Evolutionary conservation across 495 filamentous ascomycete genomes (phyloP), one percentile per base, ranked within the genome.

Genomic region (Baudoinia panamericana): DNA sequence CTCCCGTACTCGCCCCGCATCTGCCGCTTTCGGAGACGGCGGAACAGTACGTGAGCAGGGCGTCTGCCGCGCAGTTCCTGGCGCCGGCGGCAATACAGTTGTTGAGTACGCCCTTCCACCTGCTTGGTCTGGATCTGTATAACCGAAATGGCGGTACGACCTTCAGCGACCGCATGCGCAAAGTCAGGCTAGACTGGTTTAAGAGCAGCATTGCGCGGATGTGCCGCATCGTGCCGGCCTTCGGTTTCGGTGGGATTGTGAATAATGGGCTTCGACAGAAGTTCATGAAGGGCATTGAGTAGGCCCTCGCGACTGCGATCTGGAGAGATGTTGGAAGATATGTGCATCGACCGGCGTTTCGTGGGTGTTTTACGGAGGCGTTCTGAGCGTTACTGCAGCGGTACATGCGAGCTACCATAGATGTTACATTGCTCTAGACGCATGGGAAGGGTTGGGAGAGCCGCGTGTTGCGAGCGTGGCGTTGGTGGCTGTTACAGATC

Each of bases 151-250:
- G 50, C 31, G 41, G 39, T 13, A 40, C 72, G 13, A 55, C 48
- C 3, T 75, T 69, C 67, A 56, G 60, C 30, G 74, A 80, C 4
- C 67, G 88, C 28, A 68, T 68, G 61, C 48, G 60, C 12, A 70
- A 73, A 32, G 76, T 95, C 10, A 64, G 68, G 35, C 69, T 70
- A 56, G 86, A 94, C 54, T 95, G 86, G 71, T 64, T 68, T 18
- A 67, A 79, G 7, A 92, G 83, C 53, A 73, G 73, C 28, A 68
- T 71, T 52, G 88, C 88, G 48, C 67, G 90, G 35, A 82, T 95
- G 65, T 82, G 80, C 28, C 76, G 90, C 63, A 94, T 95, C 51
- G 71, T 96, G 19, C 88, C 90, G 34, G 88, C 88, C 13, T 95
- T 94, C 70, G 88, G 88, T 20, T 65, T 94, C 30, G 88, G 88